A percentile compares a stretch with the other conserved stretches of the same genome.
Conservation (phyloP, 1,139 yeast species). For the Candida smagusa region DNA sequence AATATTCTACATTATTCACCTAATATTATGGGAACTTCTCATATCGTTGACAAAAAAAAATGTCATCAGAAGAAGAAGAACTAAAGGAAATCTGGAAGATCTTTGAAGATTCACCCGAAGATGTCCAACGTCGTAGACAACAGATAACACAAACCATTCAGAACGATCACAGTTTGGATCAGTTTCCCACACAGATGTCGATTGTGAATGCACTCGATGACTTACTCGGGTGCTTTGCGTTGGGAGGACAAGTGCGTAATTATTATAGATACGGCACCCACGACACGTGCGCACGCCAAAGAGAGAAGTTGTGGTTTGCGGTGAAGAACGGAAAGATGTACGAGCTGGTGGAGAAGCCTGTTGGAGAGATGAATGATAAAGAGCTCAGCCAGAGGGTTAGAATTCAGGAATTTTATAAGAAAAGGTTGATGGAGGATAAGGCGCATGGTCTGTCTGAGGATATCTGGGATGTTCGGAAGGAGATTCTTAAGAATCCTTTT, state of each 20-base stretch:
- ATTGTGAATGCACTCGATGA: constrained; percentile 81
- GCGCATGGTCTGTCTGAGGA: constrained; percentile 75
- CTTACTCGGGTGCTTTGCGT: constrained; percentile 76
- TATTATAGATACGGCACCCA: constrained; percentile 81
- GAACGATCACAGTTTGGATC: constrained; percentile 23
- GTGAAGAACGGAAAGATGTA: constrained; percentile 47
- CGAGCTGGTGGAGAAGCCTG: constrained; percentile 16
- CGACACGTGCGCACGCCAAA: constrained; percentile 64
- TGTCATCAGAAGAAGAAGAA: constrained; percentile 23
- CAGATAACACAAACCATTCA: constrained; percentile 26
- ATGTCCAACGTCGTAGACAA: constrained; percentile 30
- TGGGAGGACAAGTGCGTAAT: constrained; percentile 84
- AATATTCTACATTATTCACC: too few relatives aligned
- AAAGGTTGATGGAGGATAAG: constrained; percentile 57
- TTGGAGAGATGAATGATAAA: constrained; percentile 41
- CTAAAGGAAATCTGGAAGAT: constrained; percentile 32
- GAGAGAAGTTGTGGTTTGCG: constrained; percentile 81
- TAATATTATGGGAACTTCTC: too few relatives aligned
- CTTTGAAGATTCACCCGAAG: constrained; percentile 35
- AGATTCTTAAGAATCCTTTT: constrained; percentile 19
- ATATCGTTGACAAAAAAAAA: background rate
- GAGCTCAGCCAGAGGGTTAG: constrained; percentile 49
- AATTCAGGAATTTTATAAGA: constrained; percentile 70
- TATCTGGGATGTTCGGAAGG: constrained; percentile 63
- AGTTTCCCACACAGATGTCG: constrained; percentile 38